phyloP scores from a whole-genome alignment of 768 basidiomycete species.

The Tulasnella sp. region DNA sequence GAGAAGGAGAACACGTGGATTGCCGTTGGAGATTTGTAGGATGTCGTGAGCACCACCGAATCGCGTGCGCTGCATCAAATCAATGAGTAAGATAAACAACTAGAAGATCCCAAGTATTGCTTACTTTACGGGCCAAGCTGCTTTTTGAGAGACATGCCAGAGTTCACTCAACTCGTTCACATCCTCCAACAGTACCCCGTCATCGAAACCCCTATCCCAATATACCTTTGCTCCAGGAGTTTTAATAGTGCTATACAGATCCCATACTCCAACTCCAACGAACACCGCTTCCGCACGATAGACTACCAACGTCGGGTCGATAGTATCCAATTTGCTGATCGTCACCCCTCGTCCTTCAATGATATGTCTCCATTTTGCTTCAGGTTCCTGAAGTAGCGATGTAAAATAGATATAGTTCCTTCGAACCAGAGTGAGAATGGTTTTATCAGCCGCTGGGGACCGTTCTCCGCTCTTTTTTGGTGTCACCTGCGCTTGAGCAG shows the following conservation, averaged over 20 bases:
- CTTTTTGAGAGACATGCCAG: constrained; percentile 86
- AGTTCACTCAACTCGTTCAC: constrained; percentile 82
- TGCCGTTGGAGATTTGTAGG: constrained; percentile 91
- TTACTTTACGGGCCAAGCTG: constrained; percentile 87
- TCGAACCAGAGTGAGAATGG: constrained; percentile 72
- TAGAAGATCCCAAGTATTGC: constrained; percentile 23
- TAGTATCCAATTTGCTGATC: constrained; percentile 89
- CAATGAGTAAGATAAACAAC: constrained; percentile 1
- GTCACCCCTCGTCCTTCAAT: constrained; percentile 84
- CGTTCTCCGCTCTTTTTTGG: constrained; percentile 28
- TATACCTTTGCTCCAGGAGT: constrained; percentile 68
- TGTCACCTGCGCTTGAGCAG: neutral
- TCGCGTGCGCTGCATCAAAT: constrained; percentile 59
- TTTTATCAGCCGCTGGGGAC: constrained; percentile 54
- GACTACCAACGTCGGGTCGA: constrained; percentile 91
- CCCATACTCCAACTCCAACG: constrained; percentile 92
- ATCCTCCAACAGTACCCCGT: constrained; percentile 74
- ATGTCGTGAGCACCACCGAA: constrained; percentile 79
- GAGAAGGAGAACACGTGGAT: constrained; percentile 95
- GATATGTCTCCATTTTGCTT: constrained; percentile 83
- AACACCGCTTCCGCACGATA: constrained; percentile 96
- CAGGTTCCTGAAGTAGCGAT: constrained; percentile 89
- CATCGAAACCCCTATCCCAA: constrained; percentile 88
- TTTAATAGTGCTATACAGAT: constrained; percentile 76
- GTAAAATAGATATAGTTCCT: constrained; percentile 98